These are phyloP conservation scores for Populus hybrid DNA, from an alignment of 441 rosid species.

Conservation along the genomic window DNA sequence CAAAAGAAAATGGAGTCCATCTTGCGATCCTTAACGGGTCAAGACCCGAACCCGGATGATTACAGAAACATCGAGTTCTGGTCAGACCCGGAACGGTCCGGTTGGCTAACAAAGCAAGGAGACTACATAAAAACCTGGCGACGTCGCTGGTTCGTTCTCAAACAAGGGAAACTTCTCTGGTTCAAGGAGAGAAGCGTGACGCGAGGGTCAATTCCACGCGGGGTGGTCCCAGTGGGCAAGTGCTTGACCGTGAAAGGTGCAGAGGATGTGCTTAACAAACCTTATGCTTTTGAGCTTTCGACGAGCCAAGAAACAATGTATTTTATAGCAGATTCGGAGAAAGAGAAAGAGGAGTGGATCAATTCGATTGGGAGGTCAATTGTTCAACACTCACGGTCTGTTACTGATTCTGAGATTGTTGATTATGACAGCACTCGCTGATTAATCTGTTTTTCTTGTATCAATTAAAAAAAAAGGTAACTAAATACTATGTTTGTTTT, in stretches of 20 bases:
- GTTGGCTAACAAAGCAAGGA: constrained; percentile 79
- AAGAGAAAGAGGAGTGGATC: constrained; percentile 88
- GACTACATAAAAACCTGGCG: constrained; percentile 84
- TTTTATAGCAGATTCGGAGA: constrained; percentile 74
- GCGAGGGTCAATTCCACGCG: constrained; percentile 60
- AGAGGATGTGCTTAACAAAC: constrained; percentile 67
- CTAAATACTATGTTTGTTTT: neutral
- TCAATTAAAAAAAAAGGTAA: neutral
- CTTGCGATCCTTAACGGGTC: constrained; percentile 33
- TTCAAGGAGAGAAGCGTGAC: constrained; percentile 63
- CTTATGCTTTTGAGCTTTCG: constrained; percentile 69
- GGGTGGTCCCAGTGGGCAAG: constrained; percentile 57
- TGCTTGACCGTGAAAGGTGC: constrained; percentile 86
- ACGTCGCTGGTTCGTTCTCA: constrained; percentile 76
- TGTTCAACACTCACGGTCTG: constrained; percentile 73
- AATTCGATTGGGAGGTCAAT: constrained; percentile 78
- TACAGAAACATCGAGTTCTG: constrained; percentile 66
- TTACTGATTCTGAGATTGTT: constrained; percentile 67
- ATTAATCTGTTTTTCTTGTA: neutral
- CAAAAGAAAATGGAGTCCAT: constrained; percentile 21
- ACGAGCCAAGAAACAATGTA: constrained; percentile 62
- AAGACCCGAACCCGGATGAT: constrained; percentile 42
- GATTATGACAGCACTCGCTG: constrained; percentile 47
- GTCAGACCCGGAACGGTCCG: constrained; percentile 69
- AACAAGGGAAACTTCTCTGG: constrained; percentile 79